A percentile compares a stretch with the other conserved stretches of the same genome.
phyloP scores from a whole-genome alignment of 192 early-diverging fungal genomes.

The Radiomyces spectabilis region DNA sequence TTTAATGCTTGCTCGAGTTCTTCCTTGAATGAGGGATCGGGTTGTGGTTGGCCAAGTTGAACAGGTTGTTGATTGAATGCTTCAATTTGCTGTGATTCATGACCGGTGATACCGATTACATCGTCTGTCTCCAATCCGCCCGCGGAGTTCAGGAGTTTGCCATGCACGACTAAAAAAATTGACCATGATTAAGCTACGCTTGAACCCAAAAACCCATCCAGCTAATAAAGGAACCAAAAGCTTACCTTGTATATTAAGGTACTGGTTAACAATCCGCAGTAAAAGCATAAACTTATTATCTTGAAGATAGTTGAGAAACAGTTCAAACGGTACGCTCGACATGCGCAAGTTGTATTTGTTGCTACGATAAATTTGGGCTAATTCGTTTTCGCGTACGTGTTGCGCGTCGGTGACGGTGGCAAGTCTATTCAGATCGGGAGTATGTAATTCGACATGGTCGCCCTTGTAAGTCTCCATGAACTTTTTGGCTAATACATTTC shows the following conservation, averaged over 20 bases:
- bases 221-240: too few species aligned
- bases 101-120: conserved; percentile 63
- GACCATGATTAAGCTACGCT: too few species aligned
- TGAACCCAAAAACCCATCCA: too few species aligned
- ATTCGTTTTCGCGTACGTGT: conserved; percentile 75
- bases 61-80: conserved; percentile 78
- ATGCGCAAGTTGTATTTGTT: conserved; percentile 85
- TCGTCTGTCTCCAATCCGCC: conserved; percentile 49
- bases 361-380: conserved; percentile 68
- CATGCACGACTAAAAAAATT: conserved; percentile 28
- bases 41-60: conserved; percentile 61
- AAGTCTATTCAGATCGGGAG: conserved; percentile 62
- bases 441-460: conserved; percentile 75
- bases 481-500: conserved; percentile 59
- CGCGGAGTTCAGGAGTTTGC: conserved; percentile 24
- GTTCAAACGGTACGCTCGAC: conserved; percentile 80
- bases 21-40: conserved; percentile 63
- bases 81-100: conserved; percentile 62
- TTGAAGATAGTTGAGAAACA: conserved; percentile 86
- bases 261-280: conserved; percentile 87
- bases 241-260: conserved; percentile 70
- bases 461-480: conserved; percentile 71
- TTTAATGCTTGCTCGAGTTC: conserved; percentile 79
- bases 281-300: conserved; percentile 87
- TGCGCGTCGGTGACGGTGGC: conserved; percentile 59